phyloP scores from a whole-genome alignment of 2,329 filamentous ascomycete species.

The Botrytis tulipae region DNA sequence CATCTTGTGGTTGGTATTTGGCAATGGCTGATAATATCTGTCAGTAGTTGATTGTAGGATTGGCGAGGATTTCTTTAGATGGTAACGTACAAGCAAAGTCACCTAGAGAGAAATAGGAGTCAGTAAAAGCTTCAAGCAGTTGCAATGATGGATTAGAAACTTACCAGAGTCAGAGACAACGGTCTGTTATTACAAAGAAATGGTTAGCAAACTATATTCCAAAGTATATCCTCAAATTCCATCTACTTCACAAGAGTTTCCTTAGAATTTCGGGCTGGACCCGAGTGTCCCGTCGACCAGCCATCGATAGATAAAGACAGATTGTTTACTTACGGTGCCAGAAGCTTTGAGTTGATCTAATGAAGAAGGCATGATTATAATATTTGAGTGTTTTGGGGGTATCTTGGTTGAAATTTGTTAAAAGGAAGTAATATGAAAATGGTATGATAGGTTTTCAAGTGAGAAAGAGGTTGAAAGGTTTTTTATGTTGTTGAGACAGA shows the following conservation, averaged over 20 bases:
- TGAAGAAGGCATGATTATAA: constrained; percentile 71
- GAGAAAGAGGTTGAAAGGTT: constrained; percentile 16
- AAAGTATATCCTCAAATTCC: constrained; percentile 7
- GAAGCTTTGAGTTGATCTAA: constrained; percentile 96
- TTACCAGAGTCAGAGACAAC: constrained; percentile 97
- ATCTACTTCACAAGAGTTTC: neutral
- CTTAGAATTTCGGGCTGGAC: neutral
- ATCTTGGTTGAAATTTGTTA: constrained; percentile 22
- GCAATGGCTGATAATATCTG: constrained; percentile 67
- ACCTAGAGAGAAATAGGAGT: constrained; percentile 47
- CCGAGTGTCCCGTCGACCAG: constrained; percentile 10
- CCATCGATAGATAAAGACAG: constrained; percentile 21
- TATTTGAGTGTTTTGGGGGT: constrained; percentile 22
- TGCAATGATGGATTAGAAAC: constrained; percentile 32
- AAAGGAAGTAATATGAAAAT: constrained; percentile 2
- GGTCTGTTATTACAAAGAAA: constrained; percentile 53
- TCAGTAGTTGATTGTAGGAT: constrained; percentile 16
- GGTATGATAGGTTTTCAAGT: constrained; percentile 2
- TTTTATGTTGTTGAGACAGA: constrained; percentile 14
- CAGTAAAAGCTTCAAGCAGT: constrained; percentile 6
- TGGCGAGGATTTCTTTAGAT: constrained; percentile 20
- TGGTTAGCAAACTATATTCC: constrained; percentile 18
- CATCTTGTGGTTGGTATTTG: constrained; percentile 99
- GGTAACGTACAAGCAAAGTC: constrained; percentile 71
- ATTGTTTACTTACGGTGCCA: constrained; percentile 76